Percentiles rank a stretch among this genome's conserved stretches.
These are phyloP conservation scores for Fusarium sp. DNA, from an alignment of 2,329 filamentous ascomycete species.

Conservation along the genomic window DNA sequence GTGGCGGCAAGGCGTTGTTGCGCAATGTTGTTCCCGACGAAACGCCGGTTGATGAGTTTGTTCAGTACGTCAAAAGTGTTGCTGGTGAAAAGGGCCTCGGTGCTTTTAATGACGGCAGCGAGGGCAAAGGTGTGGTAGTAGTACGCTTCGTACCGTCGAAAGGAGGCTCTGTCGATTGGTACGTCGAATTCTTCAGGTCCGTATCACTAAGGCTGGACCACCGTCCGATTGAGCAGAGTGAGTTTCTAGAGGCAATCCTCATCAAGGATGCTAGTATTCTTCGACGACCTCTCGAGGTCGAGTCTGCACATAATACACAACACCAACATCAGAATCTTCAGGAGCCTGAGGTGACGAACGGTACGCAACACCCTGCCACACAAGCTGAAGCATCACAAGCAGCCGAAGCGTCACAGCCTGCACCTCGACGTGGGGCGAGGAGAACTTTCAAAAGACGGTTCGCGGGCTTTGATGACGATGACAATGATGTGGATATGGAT, in stretches of 20 bases:
- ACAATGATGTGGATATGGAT: conserved; percentile 53
- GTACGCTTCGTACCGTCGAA: conserved; percentile 77
- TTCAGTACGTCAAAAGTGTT: conserved; percentile 79
- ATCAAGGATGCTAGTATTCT: conserved; percentile 81
- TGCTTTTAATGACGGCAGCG: conserved; percentile 71
- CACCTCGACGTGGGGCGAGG: conserved; percentile 47
- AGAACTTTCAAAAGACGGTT: conserved; percentile 69
- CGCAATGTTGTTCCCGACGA: conserved; percentile 70
- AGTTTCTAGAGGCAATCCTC: conserved; percentile 91
- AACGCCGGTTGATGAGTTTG: conserved; percentile 80
- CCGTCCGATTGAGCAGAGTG: conserved; percentile 86
- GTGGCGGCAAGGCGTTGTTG: conserved; percentile 83
- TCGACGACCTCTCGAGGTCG: conserved; percentile 73
- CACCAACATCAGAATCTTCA: conserved; percentile 16
- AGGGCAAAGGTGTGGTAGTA: conserved; percentile 79
- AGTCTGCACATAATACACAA: conserved; percentile 46
- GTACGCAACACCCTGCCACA: conserved; percentile 10
- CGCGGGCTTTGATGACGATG: conserved; percentile 74
- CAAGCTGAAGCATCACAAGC: conserved; percentile 30
- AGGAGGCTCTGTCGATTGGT: conserved; percentile 72
- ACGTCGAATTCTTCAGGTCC: conserved; percentile 73
- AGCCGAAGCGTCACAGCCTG: conserved; percentile 40
- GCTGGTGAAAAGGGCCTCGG: conserved; percentile 80
- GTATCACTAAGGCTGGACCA: conserved; percentile 82
- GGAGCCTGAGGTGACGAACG: conserved; percentile 10